Conservation (phyloP, 2,329 filamentous ascomycete genomes). For the Daldinia sp. region DNA sequence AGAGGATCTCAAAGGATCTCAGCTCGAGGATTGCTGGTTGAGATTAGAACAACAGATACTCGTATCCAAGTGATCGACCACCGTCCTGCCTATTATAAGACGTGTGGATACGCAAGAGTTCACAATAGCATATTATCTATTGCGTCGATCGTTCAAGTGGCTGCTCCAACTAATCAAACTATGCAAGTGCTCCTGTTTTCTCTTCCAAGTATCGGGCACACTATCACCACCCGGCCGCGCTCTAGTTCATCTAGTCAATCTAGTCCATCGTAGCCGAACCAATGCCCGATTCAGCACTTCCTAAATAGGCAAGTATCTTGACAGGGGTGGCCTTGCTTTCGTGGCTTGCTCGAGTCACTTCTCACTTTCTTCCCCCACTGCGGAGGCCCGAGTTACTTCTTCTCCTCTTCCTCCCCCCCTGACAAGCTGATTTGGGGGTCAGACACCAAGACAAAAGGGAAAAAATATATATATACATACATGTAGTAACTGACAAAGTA, state of each 20-base stretch:
- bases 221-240: constrained; percentile 22
- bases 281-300: constrained; percentile 33
- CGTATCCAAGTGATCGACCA: constrained; percentile 33
- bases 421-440: constrained; percentile 4
- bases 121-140: constrained; percentile 14
- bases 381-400: constrained; percentile 20
- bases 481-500: constrained; percentile 18
- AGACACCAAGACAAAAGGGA: neutral
- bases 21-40: constrained; percentile 6
- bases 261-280: constrained; percentile 7
- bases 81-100: constrained; percentile 33
- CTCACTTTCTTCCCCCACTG: constrained; percentile 11
- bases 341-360: constrained; percentile 6
- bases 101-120: constrained; percentile 19
- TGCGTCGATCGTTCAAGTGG: constrained; percentile 26
- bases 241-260: neutral
- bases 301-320: constrained; percentile 34
- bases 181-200: constrained; percentile 27
- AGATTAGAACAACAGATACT: constrained; percentile 15
- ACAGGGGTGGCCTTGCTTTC: constrained; percentile 27
- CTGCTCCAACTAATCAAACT: constrained; percentile 36
- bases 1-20: constrained; percentile 12
- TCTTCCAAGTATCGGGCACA: constrained; percentile 25
- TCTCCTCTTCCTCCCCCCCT: neutral
- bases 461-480: no score